Base-by-base conservation (phyloP, 345 rosid genomes). In the Brassica nigra region DNA sequence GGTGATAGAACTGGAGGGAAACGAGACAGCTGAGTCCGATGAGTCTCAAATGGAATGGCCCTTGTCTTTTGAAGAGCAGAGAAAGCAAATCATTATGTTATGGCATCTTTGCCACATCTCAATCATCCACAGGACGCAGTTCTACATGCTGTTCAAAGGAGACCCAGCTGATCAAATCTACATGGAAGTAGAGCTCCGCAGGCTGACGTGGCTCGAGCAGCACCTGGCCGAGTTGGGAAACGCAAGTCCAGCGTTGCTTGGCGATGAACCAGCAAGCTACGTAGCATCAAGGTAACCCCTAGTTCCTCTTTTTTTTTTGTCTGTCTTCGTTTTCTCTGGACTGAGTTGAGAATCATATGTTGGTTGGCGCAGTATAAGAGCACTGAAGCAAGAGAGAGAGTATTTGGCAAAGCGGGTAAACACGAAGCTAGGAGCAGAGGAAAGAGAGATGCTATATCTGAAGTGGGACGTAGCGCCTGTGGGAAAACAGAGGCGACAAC, bases 51-150 rank as follows among this genome's bases (percentile, higher is more conserved):
- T 85, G 85, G 85, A 94, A 33, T 90, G 95, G 97, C 85, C 85
- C 11, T 68, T 88, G 75, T 49, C 85, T 57, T 95, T 92, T 62
- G 95, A 95, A 82, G 94, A 92, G 59, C 92, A 95, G 77, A 91
- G 89, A 82, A 91, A 83, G 86, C 95, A 92, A 71, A 92, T 95
- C 30, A 78, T 95, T 75, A 95, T 95, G 99, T 78, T 95, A 77
- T 95, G 99, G 99, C 97, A 95, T 80, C 78, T 95, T 64, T 95
- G 99, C 85, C 99, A 95, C 78, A 95, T 91, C 68, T 90, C 99
- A 16, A 81, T 92, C n/a, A 78, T 95, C 27, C 99, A 92, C 75
- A 90, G 97, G 30, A 92, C 97, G 29, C 97, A 92, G 34, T 95
- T 95, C 75, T 95, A 87, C 81, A 80, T 90, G 88, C 47, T 95